Evolutionary conservation across 768 basidiomycete species (phyloP).

Genomic region (Boletellus sp.): DNA sequence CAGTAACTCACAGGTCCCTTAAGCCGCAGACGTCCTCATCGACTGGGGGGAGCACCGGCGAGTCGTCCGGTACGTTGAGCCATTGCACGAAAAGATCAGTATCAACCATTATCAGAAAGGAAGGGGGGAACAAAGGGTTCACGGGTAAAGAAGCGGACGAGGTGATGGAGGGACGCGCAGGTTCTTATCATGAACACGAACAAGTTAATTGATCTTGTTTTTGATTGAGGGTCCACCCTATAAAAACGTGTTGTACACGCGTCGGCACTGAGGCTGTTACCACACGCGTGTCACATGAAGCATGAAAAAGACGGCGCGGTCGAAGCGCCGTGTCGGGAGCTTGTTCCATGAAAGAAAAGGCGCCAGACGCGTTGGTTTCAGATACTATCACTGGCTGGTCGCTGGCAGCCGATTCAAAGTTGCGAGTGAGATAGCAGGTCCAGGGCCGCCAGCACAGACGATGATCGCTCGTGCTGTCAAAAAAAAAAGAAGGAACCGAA

Average conservation of each 20-base stretch:
- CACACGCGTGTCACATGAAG: conserved; percentile 13
- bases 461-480: conserved; percentile 10
- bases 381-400: too few relatives aligned
- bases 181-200: conserved; percentile 29
- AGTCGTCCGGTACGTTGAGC: conserved; percentile 17
- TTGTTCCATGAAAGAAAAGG: conserved; percentile 5
- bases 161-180: conserved; percentile 13
- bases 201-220: conserved; percentile 25
- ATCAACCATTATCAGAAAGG: conserved; percentile 9
- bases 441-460: too few relatives aligned
- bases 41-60: conserved; percentile 15
- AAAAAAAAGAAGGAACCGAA: neutral
- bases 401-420: too few relatives aligned
- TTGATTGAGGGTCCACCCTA: conserved; percentile 35
- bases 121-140: neutral
- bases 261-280: conserved; percentile 30
- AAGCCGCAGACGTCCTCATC: conserved; percentile 19
- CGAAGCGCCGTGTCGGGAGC: conserved; percentile 20
- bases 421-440: neutral
- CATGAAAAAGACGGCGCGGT: conserved; percentile 12
- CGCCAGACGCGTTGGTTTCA: too few relatives aligned
- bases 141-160: neutral
- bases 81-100: conserved; percentile 12
- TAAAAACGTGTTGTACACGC: conserved; percentile 35
- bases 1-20: conserved; percentile 20